Evolutionary conservation across 305 asterid species (phyloP).

Genomic region (Fraxinus dipetala): DNA sequence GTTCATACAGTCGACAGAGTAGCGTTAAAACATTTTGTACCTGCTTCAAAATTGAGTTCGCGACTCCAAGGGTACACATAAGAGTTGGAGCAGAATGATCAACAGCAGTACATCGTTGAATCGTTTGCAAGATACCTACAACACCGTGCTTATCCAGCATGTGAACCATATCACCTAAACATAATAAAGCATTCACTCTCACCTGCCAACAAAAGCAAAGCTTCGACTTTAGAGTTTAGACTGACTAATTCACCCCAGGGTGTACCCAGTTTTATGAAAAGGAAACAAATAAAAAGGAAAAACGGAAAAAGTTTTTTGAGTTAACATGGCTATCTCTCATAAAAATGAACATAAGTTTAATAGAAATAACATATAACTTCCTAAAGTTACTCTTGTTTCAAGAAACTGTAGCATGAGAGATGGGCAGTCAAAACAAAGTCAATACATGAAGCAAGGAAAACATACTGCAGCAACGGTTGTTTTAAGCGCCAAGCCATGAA

Average conservation of each 20-base stretch:
- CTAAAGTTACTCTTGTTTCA: not conserved
- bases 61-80: slow-evolving; percentile 97
- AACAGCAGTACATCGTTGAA: slow-evolving; percentile 91
- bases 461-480: slow-evolving; percentile 98
- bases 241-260: slow-evolving; percentile 8
- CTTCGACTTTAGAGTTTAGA: slow-evolving; percentile 8
- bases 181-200: slow-evolving; percentile 90
- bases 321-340: not conserved
- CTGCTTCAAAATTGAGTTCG: slow-evolving; percentile 87
- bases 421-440: not conserved
- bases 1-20: slow-evolving; percentile 5
- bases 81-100: slow-evolving; percentile 99
- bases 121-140: slow-evolving; percentile 75
- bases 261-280: not conserved
- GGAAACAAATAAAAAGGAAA: not conserved
- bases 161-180: slow-evolving; percentile 86
- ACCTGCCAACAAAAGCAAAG: slow-evolving; percentile 55
- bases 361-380: not conserved
- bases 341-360: not conserved
- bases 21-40: slow-evolving; percentile 34
- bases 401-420: not conserved
- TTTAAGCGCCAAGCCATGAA: slow-evolving; percentile 93
- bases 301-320: not conserved
- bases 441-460: slow-evolving; percentile 15
- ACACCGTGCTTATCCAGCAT: slow-evolving; percentile 74